These are phyloP conservation scores for Penicillium palitans DNA, from an alignment of 2,329 filamentous ascomycete genomes.

Conservation along the genomic window DNA sequence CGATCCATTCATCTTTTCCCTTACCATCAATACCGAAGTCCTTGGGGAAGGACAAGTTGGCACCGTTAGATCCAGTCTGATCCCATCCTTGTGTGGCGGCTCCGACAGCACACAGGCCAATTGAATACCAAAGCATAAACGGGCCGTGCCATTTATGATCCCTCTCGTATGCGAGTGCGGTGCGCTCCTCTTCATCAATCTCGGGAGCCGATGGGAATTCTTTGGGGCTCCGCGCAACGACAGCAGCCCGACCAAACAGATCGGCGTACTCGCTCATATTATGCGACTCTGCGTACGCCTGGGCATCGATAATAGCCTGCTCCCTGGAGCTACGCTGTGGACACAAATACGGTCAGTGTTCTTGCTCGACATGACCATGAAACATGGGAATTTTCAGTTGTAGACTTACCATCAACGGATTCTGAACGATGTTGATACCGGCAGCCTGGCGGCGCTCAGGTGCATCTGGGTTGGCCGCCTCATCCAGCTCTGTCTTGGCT, in stretches of 20 bases:
- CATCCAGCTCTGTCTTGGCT: neutral
- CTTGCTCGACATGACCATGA: neutral
- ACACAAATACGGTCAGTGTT: neutral
- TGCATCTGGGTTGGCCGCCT: constrained; percentile 7
- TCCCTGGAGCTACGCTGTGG: constrained; percentile 34
- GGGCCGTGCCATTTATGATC: constrained; percentile 52
- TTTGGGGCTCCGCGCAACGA: constrained; percentile 36
- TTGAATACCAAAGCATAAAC: constrained; percentile 47
- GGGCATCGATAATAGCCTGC: constrained; percentile 36
- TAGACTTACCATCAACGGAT: constrained; percentile 46
- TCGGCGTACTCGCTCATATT: constrained; percentile 40
- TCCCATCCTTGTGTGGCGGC: constrained; percentile 55
- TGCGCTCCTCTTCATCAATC: constrained; percentile 44
- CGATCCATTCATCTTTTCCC: constrained; percentile 53
- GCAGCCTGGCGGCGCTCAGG: constrained; percentile 41
- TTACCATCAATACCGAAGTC: constrained; percentile 46
- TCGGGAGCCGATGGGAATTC: constrained; percentile 34
- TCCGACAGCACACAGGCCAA: constrained; percentile 51
- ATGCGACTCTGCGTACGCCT: constrained; percentile 29
- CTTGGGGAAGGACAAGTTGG: constrained; percentile 51
- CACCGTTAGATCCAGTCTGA: constrained; percentile 56
- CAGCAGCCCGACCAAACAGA: constrained; percentile 38
- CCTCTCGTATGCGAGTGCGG: constrained; percentile 46
- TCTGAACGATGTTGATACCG: constrained; percentile 51
- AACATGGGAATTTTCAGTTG: too few relatives aligned